Evolutionary conservation across 441 rosid species (phyloP).

Genomic region (Codiaeum variegatum): DNA sequence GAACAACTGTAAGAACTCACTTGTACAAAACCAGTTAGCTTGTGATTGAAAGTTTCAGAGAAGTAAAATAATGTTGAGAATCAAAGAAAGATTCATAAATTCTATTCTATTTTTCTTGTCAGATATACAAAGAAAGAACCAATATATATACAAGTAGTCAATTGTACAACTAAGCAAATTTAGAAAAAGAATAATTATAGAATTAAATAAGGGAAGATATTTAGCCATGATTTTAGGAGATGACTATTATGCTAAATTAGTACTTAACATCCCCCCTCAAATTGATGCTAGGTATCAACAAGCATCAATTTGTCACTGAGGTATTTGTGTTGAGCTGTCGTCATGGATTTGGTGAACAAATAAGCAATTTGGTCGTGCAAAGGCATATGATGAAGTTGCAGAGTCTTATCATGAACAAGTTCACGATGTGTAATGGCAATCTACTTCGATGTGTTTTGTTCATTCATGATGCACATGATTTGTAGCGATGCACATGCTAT

Average conservation of each 20-base stretch:
- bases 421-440: too few relatives aligned
- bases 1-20: too few relatives aligned
- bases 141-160: neutral
- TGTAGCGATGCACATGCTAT: neutral
- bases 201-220: neutral
- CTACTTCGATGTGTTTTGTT: neutral
- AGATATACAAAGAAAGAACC: neutral
- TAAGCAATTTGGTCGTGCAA: too few relatives aligned
- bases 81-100: neutral
- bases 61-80: neutral
- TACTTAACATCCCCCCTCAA: neutral
- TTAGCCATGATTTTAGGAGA: neutral
- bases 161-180: neutral
- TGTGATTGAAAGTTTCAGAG: neutral
- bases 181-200: too few relatives aligned
- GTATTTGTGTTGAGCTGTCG: too few relatives aligned
- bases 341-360: too few relatives aligned
- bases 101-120: neutral
- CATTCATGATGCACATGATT: neutral
- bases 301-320: neutral
- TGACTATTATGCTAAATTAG: neutral
- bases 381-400: too few relatives aligned
- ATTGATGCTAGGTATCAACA: neutral
- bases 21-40: too few relatives aligned
- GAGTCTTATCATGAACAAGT: too few relatives aligned